These are phyloP conservation scores for Trypanosoma caninum DNA, from an alignment of 208 protist genomes.

Conservation along the genomic window DNA sequence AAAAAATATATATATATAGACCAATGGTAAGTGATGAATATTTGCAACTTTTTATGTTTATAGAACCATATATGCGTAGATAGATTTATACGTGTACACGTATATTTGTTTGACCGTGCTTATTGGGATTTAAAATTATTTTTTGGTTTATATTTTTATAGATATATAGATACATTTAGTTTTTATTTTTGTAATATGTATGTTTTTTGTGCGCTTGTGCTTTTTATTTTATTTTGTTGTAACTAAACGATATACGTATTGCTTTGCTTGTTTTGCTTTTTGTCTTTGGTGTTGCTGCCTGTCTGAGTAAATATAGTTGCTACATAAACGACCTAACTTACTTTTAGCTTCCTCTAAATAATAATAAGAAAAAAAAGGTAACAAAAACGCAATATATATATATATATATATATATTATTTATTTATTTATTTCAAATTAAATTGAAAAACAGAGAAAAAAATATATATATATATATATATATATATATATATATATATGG, in stretches of 20 bases:
- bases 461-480: conserved; percentile 12
- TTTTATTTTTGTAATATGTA: no score
- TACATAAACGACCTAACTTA: no score
- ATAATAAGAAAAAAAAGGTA: no score
- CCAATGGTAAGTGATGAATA: background rate
- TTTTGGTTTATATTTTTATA: background rate
- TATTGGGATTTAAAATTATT: background rate
- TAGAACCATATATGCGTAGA: background rate
- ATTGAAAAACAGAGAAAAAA: background rate
- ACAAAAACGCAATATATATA: no score
- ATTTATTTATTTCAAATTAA: background rate
- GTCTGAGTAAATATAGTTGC: no score
- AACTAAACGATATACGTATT: no score
- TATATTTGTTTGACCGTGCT: background rate
- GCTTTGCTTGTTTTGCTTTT: no score
- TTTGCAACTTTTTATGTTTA: background rate
- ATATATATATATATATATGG: conserved; percentile 20
- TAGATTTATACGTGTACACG: background rate
- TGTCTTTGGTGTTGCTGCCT: no score
- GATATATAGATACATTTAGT: background rate
- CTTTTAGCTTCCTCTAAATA: no score
- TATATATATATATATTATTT: no score
- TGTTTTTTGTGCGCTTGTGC: no score
- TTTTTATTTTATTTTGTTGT: no score
- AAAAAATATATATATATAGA: background rate